phyloP scores from a whole-genome alignment of 352 stramenopile species.

The Phytophthora idaei region DNA sequence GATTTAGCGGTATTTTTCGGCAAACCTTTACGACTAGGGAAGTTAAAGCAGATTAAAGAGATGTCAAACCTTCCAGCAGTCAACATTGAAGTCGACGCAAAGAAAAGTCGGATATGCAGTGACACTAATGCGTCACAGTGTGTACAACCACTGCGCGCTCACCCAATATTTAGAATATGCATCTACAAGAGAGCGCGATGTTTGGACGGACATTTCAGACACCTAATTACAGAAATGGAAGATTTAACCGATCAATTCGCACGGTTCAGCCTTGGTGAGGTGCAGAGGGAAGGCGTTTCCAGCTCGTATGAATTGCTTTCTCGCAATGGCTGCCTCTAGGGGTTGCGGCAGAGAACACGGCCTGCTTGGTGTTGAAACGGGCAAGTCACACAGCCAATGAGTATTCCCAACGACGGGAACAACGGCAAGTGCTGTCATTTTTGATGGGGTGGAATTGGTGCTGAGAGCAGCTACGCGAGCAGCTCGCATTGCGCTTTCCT shows the following conservation, averaged over 20 bases:
- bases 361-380: conserved; percentile 8
- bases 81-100: conserved; percentile 8
- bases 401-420: conserved; percentile 2
- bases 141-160: conserved; percentile 12
- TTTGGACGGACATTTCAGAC: not conserved
- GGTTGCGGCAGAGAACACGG: not conserved
- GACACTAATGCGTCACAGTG: conserved; percentile 4
- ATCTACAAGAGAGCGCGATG: not conserved
- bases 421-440: not conserved
- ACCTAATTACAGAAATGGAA: conserved; percentile 15
- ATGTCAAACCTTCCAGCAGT: conserved; percentile 2
- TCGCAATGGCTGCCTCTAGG: not conserved
- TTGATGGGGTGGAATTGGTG: conserved; percentile 1
- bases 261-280: not conserved
- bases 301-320: conserved; percentile 17
- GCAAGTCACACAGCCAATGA: not conserved
- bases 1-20: conserved; percentile 11
- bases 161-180: conserved; percentile 2
- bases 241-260: conserved; percentile 4
- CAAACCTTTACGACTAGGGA: not conserved
- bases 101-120: conserved; percentile 2
- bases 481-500: conserved; percentile 7
- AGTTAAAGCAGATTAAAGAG: conserved; percentile 10
- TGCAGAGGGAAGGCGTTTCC: not conserved
- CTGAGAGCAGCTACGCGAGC: not conserved